A percentile compares a stretch with the other conserved stretches of the same genome.
Conservation (phyloP, 1,284 basidiomycete species). For the Sphagnurus paluster region DNA sequence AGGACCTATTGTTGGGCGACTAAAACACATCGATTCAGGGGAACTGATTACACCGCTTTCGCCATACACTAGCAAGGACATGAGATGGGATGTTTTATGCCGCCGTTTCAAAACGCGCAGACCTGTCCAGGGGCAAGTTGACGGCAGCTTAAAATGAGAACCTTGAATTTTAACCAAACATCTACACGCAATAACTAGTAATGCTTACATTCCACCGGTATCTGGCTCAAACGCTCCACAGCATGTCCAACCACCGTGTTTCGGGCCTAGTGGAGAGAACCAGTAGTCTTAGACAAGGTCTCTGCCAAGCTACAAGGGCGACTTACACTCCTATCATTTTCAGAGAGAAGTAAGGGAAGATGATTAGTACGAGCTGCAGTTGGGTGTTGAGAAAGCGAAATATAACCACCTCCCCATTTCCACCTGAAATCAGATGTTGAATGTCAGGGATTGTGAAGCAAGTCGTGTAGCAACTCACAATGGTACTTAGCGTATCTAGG, state of each 20-base stretch:
- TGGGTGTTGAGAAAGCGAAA: too few species aligned
- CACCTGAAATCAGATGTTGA: too few species aligned
- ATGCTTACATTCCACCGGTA: conserved; percentile 11
- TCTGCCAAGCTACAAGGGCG: not conserved
- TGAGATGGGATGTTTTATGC: not conserved
- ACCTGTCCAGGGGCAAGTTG: conserved; percentile 1
- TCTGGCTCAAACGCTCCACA: conserved; percentile 6
- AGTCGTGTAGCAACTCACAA: not conserved
- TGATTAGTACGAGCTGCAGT: not conserved
- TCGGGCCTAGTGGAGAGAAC: conserved; percentile 1
- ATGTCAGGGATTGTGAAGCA: not conserved
- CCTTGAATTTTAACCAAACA: not conserved
- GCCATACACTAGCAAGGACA: too few species aligned
- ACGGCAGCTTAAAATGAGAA: conserved; percentile 3
- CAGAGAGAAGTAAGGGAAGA: not conserved
- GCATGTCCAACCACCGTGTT: conserved; percentile 10
- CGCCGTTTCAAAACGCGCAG: conserved; percentile 4
- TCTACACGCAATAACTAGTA: not conserved
- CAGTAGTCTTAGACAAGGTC: not conserved
- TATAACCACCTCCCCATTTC: conserved; percentile 3
- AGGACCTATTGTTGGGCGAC: too few species aligned
- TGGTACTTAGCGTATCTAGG: too few species aligned
- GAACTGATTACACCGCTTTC: too few species aligned
- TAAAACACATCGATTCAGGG: too few species aligned
- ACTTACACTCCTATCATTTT: conserved; percentile 1